phyloP scores from a whole-genome alignment of 768 basidiomycete genomes.

The Tricholoma terreum region DNA sequence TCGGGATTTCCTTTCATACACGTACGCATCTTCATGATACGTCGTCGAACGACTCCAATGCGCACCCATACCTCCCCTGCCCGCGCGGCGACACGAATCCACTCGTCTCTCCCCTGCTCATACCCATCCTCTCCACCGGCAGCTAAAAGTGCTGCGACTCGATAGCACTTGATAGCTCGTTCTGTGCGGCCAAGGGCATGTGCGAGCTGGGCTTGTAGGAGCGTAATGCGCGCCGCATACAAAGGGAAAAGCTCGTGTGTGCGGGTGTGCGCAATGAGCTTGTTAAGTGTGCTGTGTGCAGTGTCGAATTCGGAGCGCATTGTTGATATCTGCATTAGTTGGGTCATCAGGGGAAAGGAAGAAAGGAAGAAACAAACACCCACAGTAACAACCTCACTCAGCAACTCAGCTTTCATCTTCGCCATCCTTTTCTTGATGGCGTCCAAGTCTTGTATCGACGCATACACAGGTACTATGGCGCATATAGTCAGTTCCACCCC shows the following conservation, averaged over 20 bases:
- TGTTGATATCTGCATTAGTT: constrained; percentile 49
- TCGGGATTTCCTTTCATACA: background rate
- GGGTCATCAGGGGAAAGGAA: background rate
- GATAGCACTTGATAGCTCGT: constrained; percentile 61
- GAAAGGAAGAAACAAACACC: constrained; percentile 13
- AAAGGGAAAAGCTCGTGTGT: constrained; percentile 50
- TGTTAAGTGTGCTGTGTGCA: constrained; percentile 51
- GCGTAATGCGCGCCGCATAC: constrained; percentile 61
- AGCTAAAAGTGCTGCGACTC: constrained; percentile 53
- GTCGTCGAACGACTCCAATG: constrained; percentile 36
- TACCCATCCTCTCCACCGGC: background rate
- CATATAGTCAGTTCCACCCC: background rate
- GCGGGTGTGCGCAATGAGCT: constrained; percentile 60
- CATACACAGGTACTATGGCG: constrained; percentile 52
- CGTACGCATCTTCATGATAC: constrained; percentile 17
- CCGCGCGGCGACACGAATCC: constrained; percentile 46
- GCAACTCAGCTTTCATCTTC: constrained; percentile 67
- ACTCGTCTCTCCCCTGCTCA: constrained; percentile 29
- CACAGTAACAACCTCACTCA: constrained; percentile 69
- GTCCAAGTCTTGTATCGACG: constrained; percentile 47
- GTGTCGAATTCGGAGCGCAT: constrained; percentile 66
- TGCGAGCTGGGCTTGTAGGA: constrained; percentile 71
- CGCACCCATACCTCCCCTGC: constrained; percentile 51
- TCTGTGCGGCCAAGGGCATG: constrained; percentile 56
- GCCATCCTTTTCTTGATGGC: constrained; percentile 47